These are phyloP conservation scores for Globisporangium parvum DNA, from an alignment of 352 stramenopile species.

Conservation along the genomic window DNA sequence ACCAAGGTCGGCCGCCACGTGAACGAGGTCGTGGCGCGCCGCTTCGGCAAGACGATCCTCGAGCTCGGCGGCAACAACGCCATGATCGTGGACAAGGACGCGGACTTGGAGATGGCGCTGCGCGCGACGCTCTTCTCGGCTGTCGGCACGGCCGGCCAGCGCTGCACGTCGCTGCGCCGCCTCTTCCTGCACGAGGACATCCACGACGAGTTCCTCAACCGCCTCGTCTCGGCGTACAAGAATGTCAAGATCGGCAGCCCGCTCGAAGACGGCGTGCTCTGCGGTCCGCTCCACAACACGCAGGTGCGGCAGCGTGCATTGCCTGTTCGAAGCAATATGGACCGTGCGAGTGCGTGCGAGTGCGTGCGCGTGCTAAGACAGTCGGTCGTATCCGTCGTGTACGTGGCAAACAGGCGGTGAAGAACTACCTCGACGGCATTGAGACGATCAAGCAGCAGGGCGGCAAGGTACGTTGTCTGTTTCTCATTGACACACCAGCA, in stretches of 20 bases:
- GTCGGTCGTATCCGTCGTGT: background rate
- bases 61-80: constrained; percentile 92
- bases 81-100: constrained; percentile 91
- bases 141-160: constrained; percentile 89
- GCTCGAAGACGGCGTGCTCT: constrained; percentile 78
- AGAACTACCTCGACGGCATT: constrained; percentile 84
- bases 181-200: constrained; percentile 90
- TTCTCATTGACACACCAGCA: background rate
- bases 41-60: constrained; percentile 90
- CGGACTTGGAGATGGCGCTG: constrained; percentile 88
- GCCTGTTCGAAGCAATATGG: background rate
- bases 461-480: constrained; percentile 50
- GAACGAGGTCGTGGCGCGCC: constrained; percentile 78
- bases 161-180: constrained; percentile 89
- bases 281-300: constrained; percentile 65
- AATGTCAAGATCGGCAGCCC: constrained; percentile 88
- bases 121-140: constrained; percentile 88
- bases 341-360: background rate
- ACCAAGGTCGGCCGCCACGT: constrained; percentile 86
- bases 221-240: constrained; percentile 81
- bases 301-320: constrained; percentile 19
- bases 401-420: constrained; percentile 43
- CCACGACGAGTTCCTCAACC: constrained; percentile 86
- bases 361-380: background rate
- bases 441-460: constrained; percentile 82